Conservation (phyloP, 768 basidiomycete species). For the Neoboletus magnificus region DNA sequence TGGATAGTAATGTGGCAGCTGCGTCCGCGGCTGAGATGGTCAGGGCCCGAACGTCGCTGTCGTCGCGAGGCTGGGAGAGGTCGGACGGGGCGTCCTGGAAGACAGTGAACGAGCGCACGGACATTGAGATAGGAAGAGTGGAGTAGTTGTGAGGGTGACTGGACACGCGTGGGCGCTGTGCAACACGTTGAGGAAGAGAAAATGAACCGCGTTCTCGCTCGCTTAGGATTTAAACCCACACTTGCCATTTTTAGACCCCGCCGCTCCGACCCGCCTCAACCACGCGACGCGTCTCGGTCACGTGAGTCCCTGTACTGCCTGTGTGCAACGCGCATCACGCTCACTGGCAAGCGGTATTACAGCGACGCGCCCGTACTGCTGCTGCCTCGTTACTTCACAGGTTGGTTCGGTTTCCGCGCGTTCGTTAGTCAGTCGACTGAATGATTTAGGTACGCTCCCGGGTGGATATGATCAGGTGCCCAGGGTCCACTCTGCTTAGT, state of each 20-base stretch:
- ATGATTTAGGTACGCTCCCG: not conserved
- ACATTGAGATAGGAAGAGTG: slow-evolving; percentile 38
- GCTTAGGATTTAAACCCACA: slow-evolving; percentile 32
- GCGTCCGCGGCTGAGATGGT: slow-evolving; percentile 20
- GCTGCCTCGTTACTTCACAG: not conserved
- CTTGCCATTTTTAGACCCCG: slow-evolving; percentile 32
- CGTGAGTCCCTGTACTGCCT: slow-evolving; percentile 13
- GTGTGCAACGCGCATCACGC: not conserved
- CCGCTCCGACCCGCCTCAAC: slow-evolving; percentile 29
- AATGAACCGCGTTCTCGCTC: slow-evolving; percentile 20
- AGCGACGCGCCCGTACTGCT: not conserved
- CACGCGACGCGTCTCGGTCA: slow-evolving; percentile 29
- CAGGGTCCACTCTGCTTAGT: slow-evolving; percentile 5
- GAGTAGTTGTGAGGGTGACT: slow-evolving; percentile 2
- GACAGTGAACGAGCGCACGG: slow-evolving; percentile 58
- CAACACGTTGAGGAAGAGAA: slow-evolving; percentile 31
- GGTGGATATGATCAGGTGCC: slow-evolving; percentile 8
- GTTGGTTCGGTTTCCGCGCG: slow-evolving; percentile 6
- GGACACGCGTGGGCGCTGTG: slow-evolving; percentile 27
- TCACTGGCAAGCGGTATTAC: too few species aligned
- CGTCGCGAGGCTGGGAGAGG: slow-evolving; percentile 29
- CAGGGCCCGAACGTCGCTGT: slow-evolving; percentile 21
- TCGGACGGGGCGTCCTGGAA: slow-evolving; percentile 55
- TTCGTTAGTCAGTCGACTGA: not conserved
- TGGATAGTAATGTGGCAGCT: slow-evolving; percentile 34